phyloP scores from a whole-genome alignment of 2,329 filamentous ascomycete genomes.

The Lasiodiplodia sp. region DNA sequence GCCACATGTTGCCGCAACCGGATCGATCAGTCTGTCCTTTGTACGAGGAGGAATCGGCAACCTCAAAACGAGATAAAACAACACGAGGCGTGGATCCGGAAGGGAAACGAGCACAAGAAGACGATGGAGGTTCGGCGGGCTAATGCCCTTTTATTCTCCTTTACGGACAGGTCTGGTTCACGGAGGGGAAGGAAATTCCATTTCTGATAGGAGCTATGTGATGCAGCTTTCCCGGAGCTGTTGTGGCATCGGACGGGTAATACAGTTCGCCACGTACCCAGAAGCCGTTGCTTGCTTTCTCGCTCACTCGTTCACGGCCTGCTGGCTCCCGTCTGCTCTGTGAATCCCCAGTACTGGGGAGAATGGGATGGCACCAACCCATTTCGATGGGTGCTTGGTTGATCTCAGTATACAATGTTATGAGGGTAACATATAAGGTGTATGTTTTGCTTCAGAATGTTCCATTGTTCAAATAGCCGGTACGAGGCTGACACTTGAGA shows the following conservation, averaged over 20 bases:
- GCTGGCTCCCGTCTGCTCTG: background rate
- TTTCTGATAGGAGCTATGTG: constrained; percentile 5
- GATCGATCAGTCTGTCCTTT: background rate
- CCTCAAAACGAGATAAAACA: background rate
- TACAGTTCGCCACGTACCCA: background rate
- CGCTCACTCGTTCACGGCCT: background rate
- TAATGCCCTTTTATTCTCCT: constrained; percentile 15
- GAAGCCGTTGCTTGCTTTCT: background rate
- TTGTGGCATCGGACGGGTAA: constrained; percentile 10
- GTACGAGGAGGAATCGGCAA: background rate
- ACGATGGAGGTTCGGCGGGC: background rate
- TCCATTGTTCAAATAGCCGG: background rate
- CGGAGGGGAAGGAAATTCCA: background rate
- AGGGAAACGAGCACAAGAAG: constrained; percentile 2
- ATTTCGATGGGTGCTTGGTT: background rate
- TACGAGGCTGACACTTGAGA: constrained; percentile 5
- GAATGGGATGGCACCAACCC: background rate
- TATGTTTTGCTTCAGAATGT: constrained; percentile 2
- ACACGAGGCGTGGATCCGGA: background rate
- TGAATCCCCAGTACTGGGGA: background rate
- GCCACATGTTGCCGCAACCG: constrained; percentile 1
- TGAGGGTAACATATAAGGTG: background rate
- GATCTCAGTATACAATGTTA: background rate
- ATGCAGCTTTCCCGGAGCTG: background rate
- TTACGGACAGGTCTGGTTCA: background rate